Percentiles rank a stretch among this genome's conserved stretches.
phyloP scores from a whole-genome alignment of 148 eudicot species.

The Fallopia convolvulus region DNA sequence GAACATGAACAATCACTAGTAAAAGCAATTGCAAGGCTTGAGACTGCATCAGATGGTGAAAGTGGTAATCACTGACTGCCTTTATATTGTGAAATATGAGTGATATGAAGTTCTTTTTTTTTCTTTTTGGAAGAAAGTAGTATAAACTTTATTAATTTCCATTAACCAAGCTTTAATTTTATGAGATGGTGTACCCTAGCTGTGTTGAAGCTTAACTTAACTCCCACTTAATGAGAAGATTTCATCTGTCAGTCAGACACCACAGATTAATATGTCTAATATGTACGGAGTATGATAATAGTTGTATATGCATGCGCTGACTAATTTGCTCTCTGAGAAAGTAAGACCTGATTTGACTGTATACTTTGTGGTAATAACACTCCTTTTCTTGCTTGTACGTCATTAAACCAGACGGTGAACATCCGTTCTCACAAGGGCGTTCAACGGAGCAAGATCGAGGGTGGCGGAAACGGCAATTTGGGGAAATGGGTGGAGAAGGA shows the following conservation, averaged over 20 bases:
- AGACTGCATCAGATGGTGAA: slow-evolving; percentile 75
- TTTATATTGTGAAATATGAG: slow-evolving; percentile 14
- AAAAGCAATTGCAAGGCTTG: slow-evolving; percentile 74
- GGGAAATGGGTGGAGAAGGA: slow-evolving; percentile 33
- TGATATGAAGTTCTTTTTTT: no score
- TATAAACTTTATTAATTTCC: neutral
- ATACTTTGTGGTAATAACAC: neutral
- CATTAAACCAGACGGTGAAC: slow-evolving; percentile 38
- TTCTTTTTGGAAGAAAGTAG: neutral
- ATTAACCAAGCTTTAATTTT: neutral
- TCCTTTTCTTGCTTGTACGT: neutral
- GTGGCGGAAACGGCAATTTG: slow-evolving; percentile 35
- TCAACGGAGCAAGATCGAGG: slow-evolving; percentile 30
- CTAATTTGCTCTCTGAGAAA: neutral
- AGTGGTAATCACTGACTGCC: slow-evolving; percentile 56
- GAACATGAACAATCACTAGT: slow-evolving; percentile 75
- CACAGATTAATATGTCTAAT: neutral
- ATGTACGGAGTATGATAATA: neutral
- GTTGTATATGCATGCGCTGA: neutral
- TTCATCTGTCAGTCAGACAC: neutral
- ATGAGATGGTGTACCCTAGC: neutral
- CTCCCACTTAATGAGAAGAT: neutral
- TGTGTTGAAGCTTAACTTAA: neutral
- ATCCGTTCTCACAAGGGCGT: slow-evolving; percentile 34
- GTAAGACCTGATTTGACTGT: neutral